Base-by-base conservation (phyloP, 768 basidiomycete species). In the Amanita rimosa region DNA sequence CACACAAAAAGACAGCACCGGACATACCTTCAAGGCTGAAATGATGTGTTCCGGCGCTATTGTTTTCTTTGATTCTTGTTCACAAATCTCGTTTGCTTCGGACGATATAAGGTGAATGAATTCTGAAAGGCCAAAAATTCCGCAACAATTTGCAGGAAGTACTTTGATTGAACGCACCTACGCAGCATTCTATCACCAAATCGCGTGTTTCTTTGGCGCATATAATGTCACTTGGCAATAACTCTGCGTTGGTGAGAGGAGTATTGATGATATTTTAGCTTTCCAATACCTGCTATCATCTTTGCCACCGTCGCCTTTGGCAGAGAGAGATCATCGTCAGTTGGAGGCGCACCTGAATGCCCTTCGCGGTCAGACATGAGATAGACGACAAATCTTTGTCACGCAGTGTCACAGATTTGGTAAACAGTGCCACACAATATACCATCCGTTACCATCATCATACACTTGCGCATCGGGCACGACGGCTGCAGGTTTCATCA, bases 31-130 rank as follows among this genome's bases (percentile, higher is more conserved):
- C 49, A 99, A 71, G 4, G 96, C 96, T 19, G 76, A 70, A 26
- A 97, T 85, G 38, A 98, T 93, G 61, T 99, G 96, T 58, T 99
- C 96, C 1, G 96, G 96, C 4, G 92, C 87, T 57, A 99, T 98
- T 1, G 96, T 99, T 72, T 99, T 99, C 72, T 96, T 97, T 21
- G 91, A 90, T 61, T 95, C 93, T 62, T 91, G 85, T 61, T 98
- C 96, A 60, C 96, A 99, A 53, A 97, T 90, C 55, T 97, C 91
- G 63, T 98, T 98, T 46, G 96, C 91, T 62, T 97, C 92, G 7
- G 93, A 91, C 14, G 96, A 95, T 62, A 99, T 85, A 65, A 98
- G 68, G 63, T 98, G 91, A 53, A 99, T 94, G 64, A 98, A 99
- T 72, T 99, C 96, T 99, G 34, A 49, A 34, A 48, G 21, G 57